Base-by-base conservation (phyloP, 768 basidiomycete genomes). In the Auricularia cornea region DNA sequence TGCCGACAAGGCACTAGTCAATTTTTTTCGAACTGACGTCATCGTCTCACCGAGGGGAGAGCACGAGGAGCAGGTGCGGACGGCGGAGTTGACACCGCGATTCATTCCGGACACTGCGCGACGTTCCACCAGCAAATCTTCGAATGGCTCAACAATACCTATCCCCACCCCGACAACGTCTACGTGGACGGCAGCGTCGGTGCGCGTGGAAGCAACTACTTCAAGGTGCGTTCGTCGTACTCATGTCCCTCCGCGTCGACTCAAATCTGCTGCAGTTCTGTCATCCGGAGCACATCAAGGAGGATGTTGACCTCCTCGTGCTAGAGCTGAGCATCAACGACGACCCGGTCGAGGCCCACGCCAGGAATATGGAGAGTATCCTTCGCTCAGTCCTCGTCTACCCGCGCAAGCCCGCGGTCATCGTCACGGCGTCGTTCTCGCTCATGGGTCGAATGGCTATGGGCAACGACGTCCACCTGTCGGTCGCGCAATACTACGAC, bases 401-500 rank as follows among this genome's bases (percentile, higher is more conserved):
- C 23, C 61, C 61, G 20, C 33, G 32, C 10, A 29, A 31, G 30
- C 61, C 61, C 14, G 51, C 61, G 2, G 61, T 62, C 35, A 26
- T 62, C 14, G 30, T 62, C n/a, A 51, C 51, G 3, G 61, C 61
- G 29, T 52, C 48, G 40, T 62, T 62, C 54, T 62, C 61, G 23
- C 35, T 62, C 18, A 62, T 62, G 61, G 61, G 54, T 3, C 29
- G 48, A 33, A 51, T 62, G 23, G 30, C 35, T n/a, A 62, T 62
- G 61, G 61, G 61, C 28, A 32, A 32, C 61, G 61, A 62, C 61
- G 61, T 31, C 10, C 61, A 62, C n/a, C n/a, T 62, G n/a, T 38
- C 61, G 5, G 61, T 62, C 14, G 61, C 61, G 30, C 61, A 62
- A 26, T 57, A 57, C 28, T 57, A 57, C 28, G 54, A 57, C 28